Evolutionary conservation across 1,139 yeast genomes (phyloP), one percentile per base, ranked within the genome.

Genomic region (Debaryomyces sp.): DNA sequence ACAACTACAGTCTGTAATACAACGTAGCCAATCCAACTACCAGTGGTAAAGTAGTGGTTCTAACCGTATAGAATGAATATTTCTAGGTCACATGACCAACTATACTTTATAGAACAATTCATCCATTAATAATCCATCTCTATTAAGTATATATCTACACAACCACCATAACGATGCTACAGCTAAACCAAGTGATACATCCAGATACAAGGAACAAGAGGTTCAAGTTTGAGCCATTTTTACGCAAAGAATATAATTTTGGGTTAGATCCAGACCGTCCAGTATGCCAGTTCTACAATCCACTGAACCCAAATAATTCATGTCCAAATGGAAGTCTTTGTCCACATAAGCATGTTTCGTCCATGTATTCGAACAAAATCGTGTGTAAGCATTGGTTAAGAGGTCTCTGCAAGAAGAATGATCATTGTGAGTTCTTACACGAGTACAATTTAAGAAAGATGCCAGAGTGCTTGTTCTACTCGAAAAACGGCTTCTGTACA

Each of bases 341-440:
- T 64, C 95, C 96, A 24, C 85, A 89, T 68, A 89, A 91, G 62
- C 98, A 94, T 70, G 90, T 90, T 1, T 78, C 89, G 21, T 84
- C 95, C 37, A 84, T 85, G 69, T 90, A 86, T 67, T 81, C 82
- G 56, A 90, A 91, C 67, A 92, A 91, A 71, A 75, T 76, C 48
- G 99, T 94, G 15, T 94, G 99, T 66, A 94, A 95, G 77, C 98
- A 94, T 74, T 94, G 99, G 99, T 81, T 95, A 43, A 81, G 98
- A 58, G 99, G 99, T 0, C 79, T 95, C 34, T 95, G 99, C 70
- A 95, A 95, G 71, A 94, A 92, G 73, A 96, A 96, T 47, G 97
- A 92, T 59, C 92, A 89, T 54, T 95, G 99, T 70, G 99, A 95
- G 71, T 95, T 90, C 61, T 71, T 95, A 44, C 99, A 95, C 68